Percentiles rank a stretch among this genome's conserved stretches.
These are phyloP conservation scores for Hirschfeldia incana DNA, from an alignment of 345 rosid genomes.

Conservation along the genomic window DNA sequence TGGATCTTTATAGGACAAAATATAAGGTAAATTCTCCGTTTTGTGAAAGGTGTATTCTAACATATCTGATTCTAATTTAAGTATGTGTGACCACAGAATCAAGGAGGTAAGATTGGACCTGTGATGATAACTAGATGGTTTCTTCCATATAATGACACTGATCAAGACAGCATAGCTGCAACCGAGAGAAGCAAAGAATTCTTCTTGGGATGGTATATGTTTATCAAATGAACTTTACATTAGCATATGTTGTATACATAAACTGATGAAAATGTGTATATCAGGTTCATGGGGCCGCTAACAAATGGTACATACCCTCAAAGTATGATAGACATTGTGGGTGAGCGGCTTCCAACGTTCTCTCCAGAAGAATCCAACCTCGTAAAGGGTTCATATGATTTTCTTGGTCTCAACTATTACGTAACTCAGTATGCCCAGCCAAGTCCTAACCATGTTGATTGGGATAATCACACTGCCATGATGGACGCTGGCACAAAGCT, in stretches of 20 bases:
- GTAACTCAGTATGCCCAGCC: constrained; percentile 9
- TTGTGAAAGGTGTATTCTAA: neutral
- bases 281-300: constrained; percentile 35
- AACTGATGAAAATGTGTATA: neutral
- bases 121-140: constrained; percentile 39
- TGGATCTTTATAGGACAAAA: constrained; percentile 22
- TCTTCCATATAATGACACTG: constrained; percentile 19
- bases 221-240: neutral
- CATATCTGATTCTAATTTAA: neutral
- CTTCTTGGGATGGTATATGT: constrained; percentile 30
- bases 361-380: neutral
- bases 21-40: constrained; percentile 10
- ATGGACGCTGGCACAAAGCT: neutral
- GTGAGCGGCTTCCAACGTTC: constrained; percentile 21
- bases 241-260: neutral
- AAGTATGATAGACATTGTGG: constrained; percentile 2
- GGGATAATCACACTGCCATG: neutral
- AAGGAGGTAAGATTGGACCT: constrained; percentile 31
- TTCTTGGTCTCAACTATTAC: constrained; percentile 37
- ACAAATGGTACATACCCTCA: constrained; percentile 30
- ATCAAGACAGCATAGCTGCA: neutral
- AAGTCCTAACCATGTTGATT: neutral
- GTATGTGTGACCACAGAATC: neutral
- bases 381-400: constrained; percentile 29
- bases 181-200: constrained; percentile 16